Percentiles rank a stretch among this genome's conserved stretches.
These are phyloP conservation scores for Candida loeiensis DNA, from an alignment of 805 yeast species.

Conservation along the genomic window DNA sequence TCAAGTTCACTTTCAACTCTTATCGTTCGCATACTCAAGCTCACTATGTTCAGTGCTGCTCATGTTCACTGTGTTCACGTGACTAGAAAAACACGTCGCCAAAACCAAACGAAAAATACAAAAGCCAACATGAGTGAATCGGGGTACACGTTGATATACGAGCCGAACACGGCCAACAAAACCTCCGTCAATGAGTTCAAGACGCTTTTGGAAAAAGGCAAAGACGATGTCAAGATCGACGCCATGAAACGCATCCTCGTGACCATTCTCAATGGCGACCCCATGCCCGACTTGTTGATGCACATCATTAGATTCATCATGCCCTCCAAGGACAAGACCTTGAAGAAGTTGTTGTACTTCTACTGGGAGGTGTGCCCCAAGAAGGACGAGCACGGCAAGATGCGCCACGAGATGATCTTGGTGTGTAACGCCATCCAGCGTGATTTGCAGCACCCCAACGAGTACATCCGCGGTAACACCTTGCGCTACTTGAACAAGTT, in stretches of 20 bases:
- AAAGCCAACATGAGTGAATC: conserved; percentile 8
- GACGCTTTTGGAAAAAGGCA: conserved; percentile 78
- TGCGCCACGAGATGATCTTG: conserved; percentile 97
- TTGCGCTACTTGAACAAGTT: conserved; percentile 86
- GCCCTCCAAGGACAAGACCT: conserved; percentile 89
- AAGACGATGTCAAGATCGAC: conserved; percentile 80
- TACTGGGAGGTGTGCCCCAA: conserved; percentile 99
- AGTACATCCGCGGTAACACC: conserved; percentile 93
- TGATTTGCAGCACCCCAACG: conserved; percentile 97
- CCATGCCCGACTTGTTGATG: conserved; percentile 91
- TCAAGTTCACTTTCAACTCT: no score
- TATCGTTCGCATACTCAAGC: no score
- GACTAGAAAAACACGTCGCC: conserved; percentile 10
- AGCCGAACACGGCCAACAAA: conserved; percentile 64
- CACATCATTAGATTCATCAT: conserved; percentile 94
- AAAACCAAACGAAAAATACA: conserved; percentile 3
- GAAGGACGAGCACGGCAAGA: conserved; percentile 78
- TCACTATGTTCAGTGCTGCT: not conserved
- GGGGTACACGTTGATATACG: conserved; percentile 78
- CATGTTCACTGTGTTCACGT: conserved; percentile 1
- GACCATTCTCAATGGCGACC: conserved; percentile 87
- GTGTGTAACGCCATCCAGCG: conserved; percentile 97
- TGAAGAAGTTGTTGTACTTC: conserved; percentile 87
- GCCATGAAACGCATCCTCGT: conserved; percentile 87
- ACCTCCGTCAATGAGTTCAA: conserved; percentile 70